phyloP scores from a whole-genome alignment of 495 filamentous ascomycete species.

The Neurospora africana region DNA sequence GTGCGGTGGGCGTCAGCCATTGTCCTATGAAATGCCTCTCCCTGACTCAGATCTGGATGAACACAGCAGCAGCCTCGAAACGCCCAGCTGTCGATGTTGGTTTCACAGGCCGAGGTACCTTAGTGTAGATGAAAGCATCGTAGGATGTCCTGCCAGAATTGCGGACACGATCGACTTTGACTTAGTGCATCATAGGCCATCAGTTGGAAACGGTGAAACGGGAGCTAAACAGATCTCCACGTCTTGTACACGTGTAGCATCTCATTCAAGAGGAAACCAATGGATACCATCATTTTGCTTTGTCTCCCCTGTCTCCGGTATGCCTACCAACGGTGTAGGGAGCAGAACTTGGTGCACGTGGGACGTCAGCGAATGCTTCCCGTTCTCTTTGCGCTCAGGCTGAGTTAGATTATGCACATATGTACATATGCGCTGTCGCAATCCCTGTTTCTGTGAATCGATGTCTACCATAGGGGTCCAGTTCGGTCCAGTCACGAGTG shows the following conservation, averaged over 20 bases:
- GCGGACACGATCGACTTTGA: neutral
- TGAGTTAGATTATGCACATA: neutral
- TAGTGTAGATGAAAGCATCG: neutral
- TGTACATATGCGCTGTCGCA: neutral
- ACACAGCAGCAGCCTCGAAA: neutral
- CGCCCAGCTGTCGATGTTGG: neutral
- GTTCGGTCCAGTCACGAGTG: neutral
- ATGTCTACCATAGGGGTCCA: too few species aligned
- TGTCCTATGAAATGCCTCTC: neutral
- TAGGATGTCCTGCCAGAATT: neutral
- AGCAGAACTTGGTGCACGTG: neutral
- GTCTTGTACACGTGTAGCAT: neutral
- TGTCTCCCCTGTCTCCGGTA: neutral
- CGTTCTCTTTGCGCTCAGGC: neutral
- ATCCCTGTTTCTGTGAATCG: too few species aligned
- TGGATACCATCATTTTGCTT: neutral
- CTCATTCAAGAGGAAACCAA: neutral
- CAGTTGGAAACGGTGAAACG: neutral
- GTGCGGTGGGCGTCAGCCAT: neutral
- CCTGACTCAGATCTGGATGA: neutral
- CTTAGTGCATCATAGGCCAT: neutral
- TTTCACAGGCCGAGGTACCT: neutral
- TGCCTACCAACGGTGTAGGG: neutral
- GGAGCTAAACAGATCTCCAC: neutral
- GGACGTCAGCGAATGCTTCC: neutral